Conservation (phyloP, 2,329 filamentous ascomycete species). For the Bipolaris cookei region DNA sequence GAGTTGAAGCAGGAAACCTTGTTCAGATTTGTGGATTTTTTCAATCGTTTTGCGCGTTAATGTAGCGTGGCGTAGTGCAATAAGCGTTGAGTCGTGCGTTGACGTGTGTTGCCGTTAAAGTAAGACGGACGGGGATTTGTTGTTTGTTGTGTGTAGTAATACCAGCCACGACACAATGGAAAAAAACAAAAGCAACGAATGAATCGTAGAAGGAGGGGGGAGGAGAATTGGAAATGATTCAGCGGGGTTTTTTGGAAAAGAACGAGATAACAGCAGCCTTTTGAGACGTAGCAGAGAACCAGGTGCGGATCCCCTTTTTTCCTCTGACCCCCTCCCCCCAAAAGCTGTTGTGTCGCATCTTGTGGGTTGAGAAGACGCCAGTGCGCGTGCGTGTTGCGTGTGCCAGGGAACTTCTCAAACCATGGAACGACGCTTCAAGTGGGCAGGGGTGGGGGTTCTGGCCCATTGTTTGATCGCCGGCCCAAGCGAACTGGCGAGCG, state of each 20-base stretch:
- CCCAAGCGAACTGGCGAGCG: slow-evolving; percentile 32
- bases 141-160: slow-evolving; percentile 1
- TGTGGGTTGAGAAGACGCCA: slow-evolving; percentile 16
- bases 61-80: too few species aligned
- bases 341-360: slow-evolving; percentile 20
- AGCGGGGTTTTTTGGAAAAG: slow-evolving; percentile 1
- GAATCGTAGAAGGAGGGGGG: slow-evolving; percentile 17
- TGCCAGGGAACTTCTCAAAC: slow-evolving; percentile 15
- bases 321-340: background rate
- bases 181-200: slow-evolving; percentile 15
- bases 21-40: background rate
- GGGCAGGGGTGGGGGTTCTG: slow-evolving; percentile 4
- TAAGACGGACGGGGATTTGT: background rate
- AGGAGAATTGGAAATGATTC: slow-evolving; percentile 7
- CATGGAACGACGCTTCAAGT: slow-evolving; percentile 11
- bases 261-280: slow-evolving; percentile 3
- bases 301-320: background rate
- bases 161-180: background rate
- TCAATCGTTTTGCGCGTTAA: too few species aligned
- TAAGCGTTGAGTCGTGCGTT: too few species aligned
- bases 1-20: slow-evolving; percentile 13
- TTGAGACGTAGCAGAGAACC: slow-evolving; percentile 3
- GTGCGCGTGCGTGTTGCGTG: slow-evolving; percentile 26
- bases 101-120: too few species aligned
- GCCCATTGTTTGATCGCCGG: slow-evolving; percentile 37